phyloP scores from a whole-genome alignment of 2,329 filamentous ascomycete species.

The Exophiala bonariae region DNA sequence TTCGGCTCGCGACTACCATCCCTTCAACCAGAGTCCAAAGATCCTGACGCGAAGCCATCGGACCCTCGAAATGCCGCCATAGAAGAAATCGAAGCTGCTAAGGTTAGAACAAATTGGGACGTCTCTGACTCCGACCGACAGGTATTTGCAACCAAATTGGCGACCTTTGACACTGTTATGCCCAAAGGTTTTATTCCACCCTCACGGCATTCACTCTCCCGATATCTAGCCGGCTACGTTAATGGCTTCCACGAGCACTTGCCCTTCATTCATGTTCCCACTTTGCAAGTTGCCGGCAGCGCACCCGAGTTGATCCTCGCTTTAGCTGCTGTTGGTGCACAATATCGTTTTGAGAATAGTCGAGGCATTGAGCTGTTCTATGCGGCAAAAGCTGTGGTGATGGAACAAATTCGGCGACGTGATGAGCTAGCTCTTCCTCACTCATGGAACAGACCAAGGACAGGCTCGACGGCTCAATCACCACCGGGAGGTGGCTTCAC shows the following conservation, averaged over 20 bases:
- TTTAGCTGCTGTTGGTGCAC: conserved; percentile 51
- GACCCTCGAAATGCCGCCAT: conserved; percentile 36
- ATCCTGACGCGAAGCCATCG: conserved; percentile 35
- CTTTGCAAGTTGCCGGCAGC: conserved; percentile 45
- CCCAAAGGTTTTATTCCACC: conserved; percentile 50
- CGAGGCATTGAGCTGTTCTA: conserved; percentile 59
- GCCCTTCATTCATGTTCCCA: conserved; percentile 53
- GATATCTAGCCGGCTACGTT: conserved; percentile 53
- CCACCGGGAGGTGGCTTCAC: conserved; percentile 42
- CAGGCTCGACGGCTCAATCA: conserved; percentile 37
- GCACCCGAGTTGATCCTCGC: conserved; percentile 52
- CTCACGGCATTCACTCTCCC: conserved; percentile 48
- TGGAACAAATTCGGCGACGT: conserved; percentile 51
- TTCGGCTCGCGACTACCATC: conserved; percentile 50
- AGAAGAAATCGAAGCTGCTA: conserved; percentile 37
- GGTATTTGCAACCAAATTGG: conserved; percentile 44
- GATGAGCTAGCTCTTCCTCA: conserved; percentile 47
- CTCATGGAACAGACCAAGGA: conserved; percentile 43
- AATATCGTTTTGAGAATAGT: conserved; percentile 50
- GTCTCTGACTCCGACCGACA: conserved; percentile 48
- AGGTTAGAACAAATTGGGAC: conserved; percentile 46
- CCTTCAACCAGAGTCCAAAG: conserved; percentile 46
- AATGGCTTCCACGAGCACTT: conserved; percentile 53
- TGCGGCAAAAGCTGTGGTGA: conserved; percentile 55
- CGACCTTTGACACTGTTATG: conserved; percentile 47